These are phyloP conservation scores for Aspergillus sp. DNA, from an alignment of 2,329 filamentous ascomycete species.

Conservation along the genomic window DNA sequence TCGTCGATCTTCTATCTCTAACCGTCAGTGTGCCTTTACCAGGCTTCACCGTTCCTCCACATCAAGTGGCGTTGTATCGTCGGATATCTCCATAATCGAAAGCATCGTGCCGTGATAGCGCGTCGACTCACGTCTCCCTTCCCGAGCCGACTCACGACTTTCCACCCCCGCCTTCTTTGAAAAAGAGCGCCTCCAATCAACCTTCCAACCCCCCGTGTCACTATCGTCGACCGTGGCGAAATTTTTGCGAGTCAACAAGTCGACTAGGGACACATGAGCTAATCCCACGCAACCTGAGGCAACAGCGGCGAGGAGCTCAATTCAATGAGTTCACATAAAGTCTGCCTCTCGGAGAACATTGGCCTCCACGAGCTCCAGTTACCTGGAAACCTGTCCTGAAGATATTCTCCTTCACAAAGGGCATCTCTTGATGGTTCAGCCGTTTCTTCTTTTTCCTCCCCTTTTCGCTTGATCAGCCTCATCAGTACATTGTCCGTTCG, in stretches of 20 bases:
- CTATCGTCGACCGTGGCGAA: not conserved
- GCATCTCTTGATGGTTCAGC: not conserved
- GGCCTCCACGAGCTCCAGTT: not conserved
- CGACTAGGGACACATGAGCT: not conserved
- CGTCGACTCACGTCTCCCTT: not conserved
- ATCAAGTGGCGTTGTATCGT: not conserved
- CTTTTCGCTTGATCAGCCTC: not conserved
- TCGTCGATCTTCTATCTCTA: not conserved
- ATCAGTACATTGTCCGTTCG: no score
- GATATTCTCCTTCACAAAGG: not conserved
- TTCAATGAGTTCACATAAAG: slow-evolving; percentile 1
- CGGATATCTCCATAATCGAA: not conserved
- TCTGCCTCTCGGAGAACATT: not conserved
- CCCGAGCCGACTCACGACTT: not conserved
- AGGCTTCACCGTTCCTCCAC: not conserved
- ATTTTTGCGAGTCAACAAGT: not conserved
- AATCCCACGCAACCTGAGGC: not conserved
- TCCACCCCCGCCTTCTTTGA: not conserved
- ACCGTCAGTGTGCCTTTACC: not conserved
- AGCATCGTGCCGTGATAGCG: not conserved
- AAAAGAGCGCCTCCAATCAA: not conserved
- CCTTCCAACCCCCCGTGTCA: not conserved
- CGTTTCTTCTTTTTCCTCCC: not conserved
- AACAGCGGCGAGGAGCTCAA: not conserved
- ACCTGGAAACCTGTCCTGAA: not conserved